phyloP scores from a whole-genome alignment of 148 eudicot species.

The Salicornia ramosissima region DNA sequence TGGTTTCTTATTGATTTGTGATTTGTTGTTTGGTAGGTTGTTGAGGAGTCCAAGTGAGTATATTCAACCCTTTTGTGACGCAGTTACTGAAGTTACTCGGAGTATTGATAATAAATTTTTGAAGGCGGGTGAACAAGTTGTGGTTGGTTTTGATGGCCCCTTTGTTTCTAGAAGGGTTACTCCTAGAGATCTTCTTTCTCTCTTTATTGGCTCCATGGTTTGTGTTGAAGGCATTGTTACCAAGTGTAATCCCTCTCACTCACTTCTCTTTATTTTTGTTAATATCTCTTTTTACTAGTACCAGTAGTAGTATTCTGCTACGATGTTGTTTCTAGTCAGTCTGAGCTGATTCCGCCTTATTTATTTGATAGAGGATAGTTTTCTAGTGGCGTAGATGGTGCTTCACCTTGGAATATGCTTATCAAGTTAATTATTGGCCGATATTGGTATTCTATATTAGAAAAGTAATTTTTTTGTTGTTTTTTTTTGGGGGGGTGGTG shows the following conservation, averaged over 20 bases:
- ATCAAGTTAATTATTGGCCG: neutral
- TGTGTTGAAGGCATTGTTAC: slow-evolving; percentile 95
- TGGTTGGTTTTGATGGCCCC: slow-evolving; percentile 92
- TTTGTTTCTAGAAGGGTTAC: slow-evolving; percentile 91
- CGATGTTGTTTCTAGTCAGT: neutral
- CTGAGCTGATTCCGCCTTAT: neutral
- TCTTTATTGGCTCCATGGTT: slow-evolving; percentile 94
- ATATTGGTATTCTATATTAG: neutral
- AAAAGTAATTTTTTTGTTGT: too few species aligned
- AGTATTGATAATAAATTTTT: slow-evolving; percentile 69
- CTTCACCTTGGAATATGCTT: neutral
- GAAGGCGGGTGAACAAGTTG: slow-evolving; percentile 87
- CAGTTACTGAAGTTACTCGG: slow-evolving; percentile 67
- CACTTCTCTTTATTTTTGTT: neutral
- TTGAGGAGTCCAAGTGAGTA: slow-evolving; percentile 78
- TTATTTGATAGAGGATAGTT: too few species aligned
- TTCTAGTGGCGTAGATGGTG: too few species aligned
- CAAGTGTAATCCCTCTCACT: slow-evolving; percentile 46
- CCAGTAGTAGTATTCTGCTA: neutral
- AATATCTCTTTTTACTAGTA: neutral
- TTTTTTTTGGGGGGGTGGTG: too few species aligned
- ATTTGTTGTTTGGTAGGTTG: slow-evolving; percentile 35
- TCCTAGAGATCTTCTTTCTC: slow-evolving; percentile 82
- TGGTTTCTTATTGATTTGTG: neutral
- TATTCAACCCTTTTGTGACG: slow-evolving; percentile 82